These are phyloP conservation scores for Cordyceps pruinosa DNA, from an alignment of 2,329 filamentous ascomycete species.

Conservation along the genomic window DNA sequence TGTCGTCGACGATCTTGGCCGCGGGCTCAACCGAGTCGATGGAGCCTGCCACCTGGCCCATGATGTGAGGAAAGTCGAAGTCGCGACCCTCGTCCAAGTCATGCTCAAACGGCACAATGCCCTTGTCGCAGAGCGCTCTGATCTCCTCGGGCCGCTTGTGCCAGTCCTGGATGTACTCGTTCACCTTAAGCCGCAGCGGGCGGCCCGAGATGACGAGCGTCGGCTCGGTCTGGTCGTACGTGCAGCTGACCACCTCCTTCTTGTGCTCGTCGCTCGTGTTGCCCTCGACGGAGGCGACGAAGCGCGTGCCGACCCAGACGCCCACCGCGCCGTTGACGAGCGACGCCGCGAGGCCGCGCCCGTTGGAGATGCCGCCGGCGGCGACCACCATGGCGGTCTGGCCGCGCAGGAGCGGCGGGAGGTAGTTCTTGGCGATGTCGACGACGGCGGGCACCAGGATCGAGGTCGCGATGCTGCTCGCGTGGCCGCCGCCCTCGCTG, in stretches of 20 bases:
- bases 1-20: slow-evolving; percentile 76
- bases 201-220: slow-evolving; percentile 79
- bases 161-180: slow-evolving; percentile 79
- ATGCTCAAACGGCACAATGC: slow-evolving; percentile 72
- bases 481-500: slow-evolving; percentile 89
- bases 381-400: slow-evolving; percentile 73
- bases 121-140: slow-evolving; percentile 64
- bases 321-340: slow-evolving; percentile 83
- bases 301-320: slow-evolving; percentile 92
- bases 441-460: slow-evolving; percentile 82
- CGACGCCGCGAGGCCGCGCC: slow-evolving; percentile 69
- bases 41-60: slow-evolving; percentile 85
- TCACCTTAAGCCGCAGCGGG: slow-evolving; percentile 72
- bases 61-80: slow-evolving; percentile 78
- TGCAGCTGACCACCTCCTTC: slow-evolving; percentile 70
- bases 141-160: slow-evolving; percentile 70
- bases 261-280: slow-evolving; percentile 79
- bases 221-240: slow-evolving; percentile 70
- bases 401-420: slow-evolving; percentile 61
- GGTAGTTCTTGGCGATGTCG: slow-evolving; percentile 70
- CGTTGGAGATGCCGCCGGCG: slow-evolving; percentile 81
- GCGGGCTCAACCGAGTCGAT: slow-evolving; percentile 76
- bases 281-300: slow-evolving; percentile 78
- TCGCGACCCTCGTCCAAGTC: slow-evolving; percentile 80
- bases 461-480: slow-evolving; percentile 77